These are phyloP conservation scores for Nakazawaea peltata DNA, from an alignment of 805 yeast species.

Conservation along the genomic window DNA sequence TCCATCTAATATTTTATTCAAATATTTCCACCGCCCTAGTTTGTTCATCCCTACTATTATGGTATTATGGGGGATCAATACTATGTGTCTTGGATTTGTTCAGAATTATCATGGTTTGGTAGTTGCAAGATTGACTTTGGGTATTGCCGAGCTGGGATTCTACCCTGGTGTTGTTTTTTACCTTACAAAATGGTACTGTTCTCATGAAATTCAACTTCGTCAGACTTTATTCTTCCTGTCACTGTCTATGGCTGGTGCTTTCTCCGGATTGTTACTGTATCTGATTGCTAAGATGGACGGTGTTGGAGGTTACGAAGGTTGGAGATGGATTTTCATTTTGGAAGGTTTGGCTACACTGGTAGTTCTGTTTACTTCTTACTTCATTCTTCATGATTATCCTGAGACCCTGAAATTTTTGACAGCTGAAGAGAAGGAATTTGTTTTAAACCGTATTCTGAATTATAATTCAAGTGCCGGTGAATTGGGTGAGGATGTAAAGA, in stretches of 20 bases:
- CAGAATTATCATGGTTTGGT: constrained; percentile 32
- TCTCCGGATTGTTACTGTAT: constrained; percentile 46
- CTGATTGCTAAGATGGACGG: constrained; percentile 28
- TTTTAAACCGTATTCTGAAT: constrained; percentile 13
- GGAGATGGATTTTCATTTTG: constrained; percentile 47
- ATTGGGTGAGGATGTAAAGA: background rate
- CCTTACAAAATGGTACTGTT: constrained; percentile 37
- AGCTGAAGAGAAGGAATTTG: constrained; percentile 28
- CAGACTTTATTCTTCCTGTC: constrained; percentile 41
- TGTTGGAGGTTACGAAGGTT: constrained; percentile 9
- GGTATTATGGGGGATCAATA: constrained; percentile 30
- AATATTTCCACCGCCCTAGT: constrained; percentile 24
- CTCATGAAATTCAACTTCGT: constrained; percentile 39
- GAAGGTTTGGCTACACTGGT: constrained; percentile 41
- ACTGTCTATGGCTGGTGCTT: constrained; percentile 46
- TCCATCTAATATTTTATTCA: constrained; percentile 27
- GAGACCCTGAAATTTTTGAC: constrained; percentile 30
- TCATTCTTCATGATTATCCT: constrained; percentile 32
- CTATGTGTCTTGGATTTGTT: constrained; percentile 35
- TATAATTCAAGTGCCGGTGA: constrained; percentile 2
- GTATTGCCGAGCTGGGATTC: constrained; percentile 44
- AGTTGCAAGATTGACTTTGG: constrained; percentile 40
- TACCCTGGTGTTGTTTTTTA: constrained; percentile 42
- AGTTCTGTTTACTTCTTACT: constrained; percentile 19
- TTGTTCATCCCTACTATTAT: constrained; percentile 22